phyloP scores from a whole-genome alignment of 2,329 filamentous ascomycete species.

The Stagonosporopsis tanaceti region DNA sequence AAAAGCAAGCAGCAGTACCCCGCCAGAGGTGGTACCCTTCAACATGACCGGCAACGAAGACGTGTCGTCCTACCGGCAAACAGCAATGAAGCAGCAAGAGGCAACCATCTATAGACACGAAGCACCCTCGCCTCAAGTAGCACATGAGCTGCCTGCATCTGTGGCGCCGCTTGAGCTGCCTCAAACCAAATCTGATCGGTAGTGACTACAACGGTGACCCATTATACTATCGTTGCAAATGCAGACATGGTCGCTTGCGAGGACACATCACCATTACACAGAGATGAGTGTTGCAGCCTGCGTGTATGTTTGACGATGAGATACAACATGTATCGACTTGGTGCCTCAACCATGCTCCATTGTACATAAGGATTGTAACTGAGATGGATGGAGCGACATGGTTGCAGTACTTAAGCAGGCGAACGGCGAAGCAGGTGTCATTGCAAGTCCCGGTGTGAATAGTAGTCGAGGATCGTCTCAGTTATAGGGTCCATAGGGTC shows the following conservation, averaged over 20 bases:
- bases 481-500: too few relatives aligned
- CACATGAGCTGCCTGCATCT: slow-evolving; percentile 3
- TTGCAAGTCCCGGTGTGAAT: too few relatives aligned
- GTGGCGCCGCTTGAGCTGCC: background rate
- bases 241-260: background rate
- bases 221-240: background rate
- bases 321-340: too few relatives aligned
- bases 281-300: too few relatives aligned
- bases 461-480: too few relatives aligned
- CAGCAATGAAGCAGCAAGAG: background rate
- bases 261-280: too few relatives aligned
- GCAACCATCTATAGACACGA: slow-evolving; percentile 4
- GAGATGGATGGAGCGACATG: too few relatives aligned
- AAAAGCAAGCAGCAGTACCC: background rate
- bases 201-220: background rate
- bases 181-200: background rate
- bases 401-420: too few relatives aligned
- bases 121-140: background rate
- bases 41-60: background rate
- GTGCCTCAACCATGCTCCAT: too few relatives aligned
- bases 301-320: too few relatives aligned
- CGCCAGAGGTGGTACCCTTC: background rate
- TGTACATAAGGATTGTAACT: too few relatives aligned
- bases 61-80: slow-evolving; percentile 3
- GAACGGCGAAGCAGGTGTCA: too few relatives aligned